Evolutionary conservation across 106 monocot species (phyloP).

Genomic region (Alisma plantagoaquatica): DNA sequence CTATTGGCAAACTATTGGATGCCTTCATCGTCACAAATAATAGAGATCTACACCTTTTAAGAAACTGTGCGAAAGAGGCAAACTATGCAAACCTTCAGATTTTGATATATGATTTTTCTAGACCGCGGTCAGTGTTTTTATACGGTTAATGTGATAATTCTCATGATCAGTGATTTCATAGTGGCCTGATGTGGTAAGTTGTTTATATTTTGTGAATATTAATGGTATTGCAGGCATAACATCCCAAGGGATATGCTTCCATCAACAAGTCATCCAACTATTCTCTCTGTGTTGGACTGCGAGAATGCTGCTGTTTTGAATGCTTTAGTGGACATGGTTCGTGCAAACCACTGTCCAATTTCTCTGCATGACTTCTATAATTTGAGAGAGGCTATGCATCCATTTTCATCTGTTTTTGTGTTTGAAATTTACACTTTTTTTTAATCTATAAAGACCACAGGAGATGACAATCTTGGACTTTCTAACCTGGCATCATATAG

Average conservation of each 20-base stretch:
- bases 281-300: conserved; percentile 62
- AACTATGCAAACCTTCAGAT: conserved; percentile 76
- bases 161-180: no score
- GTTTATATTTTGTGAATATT: not conserved
- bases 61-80: conserved; percentile 80
- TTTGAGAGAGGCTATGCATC: no score
- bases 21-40: conserved; percentile 92
- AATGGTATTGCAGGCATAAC: conserved; percentile 39
- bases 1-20: conserved; percentile 76
- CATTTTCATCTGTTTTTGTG: no score
- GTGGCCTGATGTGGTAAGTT: no score
- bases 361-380: not conserved
- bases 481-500: no score
- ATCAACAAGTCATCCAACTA: conserved; percentile 69
- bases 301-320: conserved; percentile 76
- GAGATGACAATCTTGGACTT: no score
- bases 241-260: conserved; percentile 74
- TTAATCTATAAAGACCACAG: no score
- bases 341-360: no score
- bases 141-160: not conserved
- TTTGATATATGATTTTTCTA: conserved; percentile 88
- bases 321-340: conserved; percentile 87
- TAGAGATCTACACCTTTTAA: conserved; percentile 69
- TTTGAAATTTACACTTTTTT: no score
- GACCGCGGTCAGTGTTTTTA: conserved; percentile 36